phyloP scores from a whole-genome alignment of 345 rosid genomes.

The Turritis glabra region DNA sequence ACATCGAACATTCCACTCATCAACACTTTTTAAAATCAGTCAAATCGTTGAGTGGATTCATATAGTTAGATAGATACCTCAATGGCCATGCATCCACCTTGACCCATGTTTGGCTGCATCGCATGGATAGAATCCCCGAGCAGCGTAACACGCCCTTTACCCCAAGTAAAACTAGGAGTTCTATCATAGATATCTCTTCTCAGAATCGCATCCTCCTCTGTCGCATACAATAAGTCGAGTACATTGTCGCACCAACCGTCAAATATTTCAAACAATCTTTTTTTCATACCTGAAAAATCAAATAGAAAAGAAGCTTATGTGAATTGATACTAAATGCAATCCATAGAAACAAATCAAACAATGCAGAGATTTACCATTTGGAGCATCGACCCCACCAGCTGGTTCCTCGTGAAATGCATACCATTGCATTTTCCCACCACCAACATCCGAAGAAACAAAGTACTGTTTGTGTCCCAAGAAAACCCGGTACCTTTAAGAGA shows the following conservation, averaged over 20 bases:
- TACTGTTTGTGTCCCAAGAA: constrained; percentile 96
- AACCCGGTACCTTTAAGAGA: constrained; percentile 70
- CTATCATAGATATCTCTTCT: constrained; percentile 91
- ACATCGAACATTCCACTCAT: not conserved
- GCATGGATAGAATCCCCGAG: constrained; percentile 96
- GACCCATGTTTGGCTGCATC: constrained; percentile 96
- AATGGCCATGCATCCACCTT: constrained; percentile 99
- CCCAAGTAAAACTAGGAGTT: constrained; percentile 73
- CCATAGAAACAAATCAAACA: constrained; percentile 21
- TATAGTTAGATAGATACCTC: constrained; percentile 56
- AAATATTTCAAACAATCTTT: constrained; percentile 79
- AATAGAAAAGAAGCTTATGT: constrained; percentile 1
- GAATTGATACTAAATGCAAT: constrained; percentile 11
- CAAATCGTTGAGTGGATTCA: not conserved
- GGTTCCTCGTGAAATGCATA: constrained; percentile 87
- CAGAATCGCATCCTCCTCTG: constrained; percentile 78
- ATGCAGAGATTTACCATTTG: constrained; percentile 46
- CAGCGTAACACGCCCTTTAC: constrained; percentile 86
- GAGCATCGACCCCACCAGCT: constrained; percentile 73
- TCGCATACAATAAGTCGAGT: constrained; percentile 65
- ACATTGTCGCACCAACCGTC: constrained; percentile 95
- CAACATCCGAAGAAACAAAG: constrained; percentile 95
- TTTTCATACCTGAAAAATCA: constrained; percentile 62
- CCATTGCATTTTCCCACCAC: constrained; percentile 99
- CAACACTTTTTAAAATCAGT: not conserved